Evolutionary conservation across 768 basidiomycete genomes (phyloP), one percentile per base, ranked within the genome.

Genomic region (Dioszegia crocea): DNA sequence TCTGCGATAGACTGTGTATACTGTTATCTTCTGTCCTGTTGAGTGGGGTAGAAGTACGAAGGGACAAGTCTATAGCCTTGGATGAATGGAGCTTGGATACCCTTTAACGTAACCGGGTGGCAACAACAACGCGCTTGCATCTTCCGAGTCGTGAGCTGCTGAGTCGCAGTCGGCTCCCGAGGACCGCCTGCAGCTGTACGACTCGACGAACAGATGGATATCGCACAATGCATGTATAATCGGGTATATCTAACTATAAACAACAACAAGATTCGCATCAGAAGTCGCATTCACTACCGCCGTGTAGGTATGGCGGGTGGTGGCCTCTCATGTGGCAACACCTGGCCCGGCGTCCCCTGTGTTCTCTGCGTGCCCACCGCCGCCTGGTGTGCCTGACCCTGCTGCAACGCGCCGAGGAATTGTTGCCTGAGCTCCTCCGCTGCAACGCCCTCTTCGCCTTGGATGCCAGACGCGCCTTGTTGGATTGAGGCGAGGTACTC

Each of bases 401-500:
- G 27, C 3, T 24, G 27, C 8, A 6, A 1, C 39, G 41, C 40
- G 11, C 26, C 21, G 8, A 53, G 24, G 54, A 60, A 59, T 24
- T 50, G 40, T 55, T 57, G 21, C 39, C 63, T 55, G n/a, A 65
- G 48, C 11, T 57, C 56, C 14, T 48, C 58, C 1, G 58, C 61
- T 14, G 57, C 24, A 9, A 65, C 57, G 11, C 68, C 68, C 3
- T 56, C 54, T n/a, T 47, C 61, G 12, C 50, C 61, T 10, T 53
- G 58, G 23, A 73, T 62, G 16, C 53, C 61, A 10, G 63, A 64
- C 21, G 49, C 53, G 16, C 55, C 71, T 53, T 69, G 65, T 23
- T 67, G 60, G 19, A 73, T 61, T 14, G 59, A 57, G 4, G 72
- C 73, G 36, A 90, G 71, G 68, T 81, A 84, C 68, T 88, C 85